These are phyloP conservation scores for Mycena indigotica DNA, from an alignment of 768 basidiomycete genomes.

Conservation along the genomic window DNA sequence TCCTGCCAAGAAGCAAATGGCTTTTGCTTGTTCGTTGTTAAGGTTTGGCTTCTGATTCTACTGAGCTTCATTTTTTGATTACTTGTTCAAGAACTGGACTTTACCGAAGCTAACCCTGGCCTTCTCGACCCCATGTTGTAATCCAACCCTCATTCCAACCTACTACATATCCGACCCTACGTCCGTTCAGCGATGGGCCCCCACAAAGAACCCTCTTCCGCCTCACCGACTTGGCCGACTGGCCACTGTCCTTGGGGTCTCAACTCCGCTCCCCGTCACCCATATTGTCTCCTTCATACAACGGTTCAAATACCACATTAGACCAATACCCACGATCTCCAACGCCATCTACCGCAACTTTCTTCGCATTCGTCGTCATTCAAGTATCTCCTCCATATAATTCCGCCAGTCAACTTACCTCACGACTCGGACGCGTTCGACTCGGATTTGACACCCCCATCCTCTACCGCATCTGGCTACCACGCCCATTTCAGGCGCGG, in stretches of 20 bases:
- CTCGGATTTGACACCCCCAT: constrained; percentile 52
- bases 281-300: constrained; percentile 38
- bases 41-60: constrained; percentile 48
- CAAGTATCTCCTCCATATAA: constrained; percentile 78
- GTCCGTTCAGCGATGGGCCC: constrained; percentile 53
- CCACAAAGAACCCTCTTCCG: constrained; percentile 70
- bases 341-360: constrained; percentile 50
- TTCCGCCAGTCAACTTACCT: constrained; percentile 75
- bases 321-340: constrained; percentile 51
- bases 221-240: constrained; percentile 80
- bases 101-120: constrained; percentile 78
- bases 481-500: constrained; percentile 81
- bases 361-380: constrained; percentile 52
- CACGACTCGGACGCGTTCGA: constrained; percentile 54
- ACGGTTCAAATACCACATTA: constrained; percentile 33
- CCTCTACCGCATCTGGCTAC: constrained; percentile 68
- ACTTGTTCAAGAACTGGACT: constrained; percentile 72
- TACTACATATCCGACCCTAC: constrained; percentile 44
- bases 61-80: constrained; percentile 3
- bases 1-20: constrained; percentile 72
- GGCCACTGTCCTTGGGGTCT: constrained; percentile 83
- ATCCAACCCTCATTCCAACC: constrained; percentile 27
- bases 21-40: constrained; percentile 73
- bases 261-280: constrained; percentile 67
- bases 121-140: constrained; percentile 59